Conservation (phyloP, 225 moss, liverwort and hornwort genomes). For the Straminergon stramineum region DNA sequence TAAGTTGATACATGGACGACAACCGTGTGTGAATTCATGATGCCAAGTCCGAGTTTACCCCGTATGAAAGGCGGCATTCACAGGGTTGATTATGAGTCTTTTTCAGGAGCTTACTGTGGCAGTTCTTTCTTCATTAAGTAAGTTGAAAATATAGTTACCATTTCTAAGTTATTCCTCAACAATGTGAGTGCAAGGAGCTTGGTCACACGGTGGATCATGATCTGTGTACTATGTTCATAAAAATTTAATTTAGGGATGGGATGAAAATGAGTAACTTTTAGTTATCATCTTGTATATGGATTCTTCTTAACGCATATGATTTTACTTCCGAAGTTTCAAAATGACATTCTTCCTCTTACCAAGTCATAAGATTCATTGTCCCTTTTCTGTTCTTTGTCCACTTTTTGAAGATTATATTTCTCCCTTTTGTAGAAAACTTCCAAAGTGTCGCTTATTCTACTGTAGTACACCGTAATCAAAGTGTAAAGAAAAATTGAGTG, state of each 20-base stretch:
- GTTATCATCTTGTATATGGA: too few species aligned
- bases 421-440: too few species aligned
- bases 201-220: background rate
- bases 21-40: background rate
- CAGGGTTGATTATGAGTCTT: background rate
- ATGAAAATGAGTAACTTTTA: background rate
- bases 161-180: background rate
- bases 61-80: background rate
- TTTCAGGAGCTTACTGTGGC: background rate
- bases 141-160: background rate
- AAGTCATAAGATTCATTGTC: background rate
- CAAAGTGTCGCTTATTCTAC: too few species aligned
- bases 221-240: background rate
- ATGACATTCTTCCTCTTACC: too few species aligned
- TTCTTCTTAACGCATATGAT: background rate
- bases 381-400: too few species aligned
- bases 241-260: too few species aligned
- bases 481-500: too few species aligned
- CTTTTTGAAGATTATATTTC: too few species aligned
- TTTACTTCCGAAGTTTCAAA: background rate
- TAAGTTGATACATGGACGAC: background rate
- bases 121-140: background rate
- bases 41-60: background rate
- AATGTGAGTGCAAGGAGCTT: background rate
- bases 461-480: too few species aligned